Base-by-base conservation (phyloP, 1,284 basidiomycete species). In the Cutaneotrichosporon curvatum region DNA sequence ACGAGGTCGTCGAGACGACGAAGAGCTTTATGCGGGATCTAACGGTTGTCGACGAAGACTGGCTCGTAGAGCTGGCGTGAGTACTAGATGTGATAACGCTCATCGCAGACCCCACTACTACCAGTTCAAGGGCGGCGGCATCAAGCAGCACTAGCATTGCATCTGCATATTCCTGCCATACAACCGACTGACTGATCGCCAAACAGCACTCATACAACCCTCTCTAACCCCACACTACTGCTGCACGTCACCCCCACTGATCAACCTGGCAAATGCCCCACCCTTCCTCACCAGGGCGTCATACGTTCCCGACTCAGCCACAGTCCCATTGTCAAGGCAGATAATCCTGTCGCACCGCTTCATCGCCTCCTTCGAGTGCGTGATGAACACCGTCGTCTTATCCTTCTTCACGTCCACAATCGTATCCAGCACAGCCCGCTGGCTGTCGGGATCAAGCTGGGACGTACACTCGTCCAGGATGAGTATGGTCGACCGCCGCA, bases 381-480 rank as follows among this genome's bases (percentile, higher is more conserved):
- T 96, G 58, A 97, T 82, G 75, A 96, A 84, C 51, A 97, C 68
- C 43, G 87, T 90, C 51, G 90, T 95, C 50, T 83, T 76, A 4
- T 79, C 48, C 34, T 41, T 35, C 21, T 11, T 9, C 1, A n/a
- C 11, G 6, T 10, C 25, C 8, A 19, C 16, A 32, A 94, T 80
- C 12, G 87, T 84, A 50, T 89, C 82, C 63, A 94, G 75, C 31
- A 96, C 82, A 19, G 79, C 80, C 3, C 77, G 75, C 71, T 90
- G 84, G 68, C 89, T 94, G 55, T 81, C 81, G 1, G 79, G 73
- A 67, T 97, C 94, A 47, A 97, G 75, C 6, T 92, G 88, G 34
- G 81, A 84, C 7, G 94, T 98, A 65, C 87, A 94, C 70, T 97
- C 94, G 70, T 97, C 94, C 40, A 97, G 75, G 40, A 97, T 82